Evolutionary conservation across 306 rosid genomes (phyloP), one percentile per base, ranked within the genome.

Genomic region (Cajanus cajan): DNA sequence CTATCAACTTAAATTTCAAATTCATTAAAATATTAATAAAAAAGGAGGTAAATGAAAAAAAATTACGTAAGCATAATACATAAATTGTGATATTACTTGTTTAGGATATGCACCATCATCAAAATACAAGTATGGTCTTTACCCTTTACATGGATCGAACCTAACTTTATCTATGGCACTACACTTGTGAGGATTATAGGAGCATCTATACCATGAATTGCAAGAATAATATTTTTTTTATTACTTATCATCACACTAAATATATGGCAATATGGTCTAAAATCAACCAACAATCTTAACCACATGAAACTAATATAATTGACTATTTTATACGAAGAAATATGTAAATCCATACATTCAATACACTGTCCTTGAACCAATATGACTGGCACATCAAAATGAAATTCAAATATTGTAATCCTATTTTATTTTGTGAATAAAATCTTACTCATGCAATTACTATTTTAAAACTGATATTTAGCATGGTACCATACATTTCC

Each of bases 91-190:
- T n/a, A 13, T 76, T 78, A 91, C 98, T 90, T 93, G 96, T 34
- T 93, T 96, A 78, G 98, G 98, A 76, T 84, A 84, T 68, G 91
- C 87, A 11, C 92, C 96, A 43, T 93, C 98, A 2, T 93, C 98
- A 15, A 86, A 93, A 77, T 77, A 86, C 84, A 93, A 93, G 83
- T 93, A 96, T 0, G 98, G 98, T 69, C 93, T 82, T 76, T 82
- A 89, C 36, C 98, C 98, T 85, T 84, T 86, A 68, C 86, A 81
- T 39, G 98, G 98, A 81, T 91, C 93, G 69, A 84, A 93, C 19
- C 94, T 96, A 2, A 87, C 76, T 89, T 93, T 84, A 91, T 93
- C 82, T 65, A 86, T 3, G 98, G 96, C 68, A 87, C 96, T 22
- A 88, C 98, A 43, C 98, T 93, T 18, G 98, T 93, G 76, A 93